Base-by-base conservation (phyloP, 345 rosid species). In the Ricinus communis region DNA sequence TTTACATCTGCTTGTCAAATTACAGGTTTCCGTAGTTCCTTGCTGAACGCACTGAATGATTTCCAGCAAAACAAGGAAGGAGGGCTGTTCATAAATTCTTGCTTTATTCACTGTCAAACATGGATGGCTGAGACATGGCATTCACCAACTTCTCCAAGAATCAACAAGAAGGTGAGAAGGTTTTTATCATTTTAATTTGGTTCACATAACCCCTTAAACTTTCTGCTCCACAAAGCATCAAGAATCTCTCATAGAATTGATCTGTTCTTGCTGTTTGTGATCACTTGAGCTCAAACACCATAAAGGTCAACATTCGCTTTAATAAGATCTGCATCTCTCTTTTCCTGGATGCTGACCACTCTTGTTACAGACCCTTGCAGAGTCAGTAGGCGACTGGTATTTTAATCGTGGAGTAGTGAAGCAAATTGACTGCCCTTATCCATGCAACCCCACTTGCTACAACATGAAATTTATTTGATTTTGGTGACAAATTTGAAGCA, bases 331-430 rank as follows among this genome's bases (percentile, higher is more conserved):
- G 33, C 33, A 5, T 19, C 19, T 50, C 6, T 18, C 41, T 15
- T n/a, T n/a, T 47, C 9, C 47, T 30, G 15, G n/a, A 5, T 28
- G 45, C 31, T 76, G 72, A 30, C 64, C 8, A 10, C 47, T 11
- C 2, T 13, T 65, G 71, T 40, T 71, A 77, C 87, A 94, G 97
- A 90, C 89, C 14, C 90, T 92, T 66, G 97, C 97, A 64, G 91
- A 90, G 63, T 74, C 96, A 1, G 97, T 87, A 31, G 90, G 96
- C 45, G 96, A 91, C 74, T 94, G 97, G 99, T 92, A 85, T 79
- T 91, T 90, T 73, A 74, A 87, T 72, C 77, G 92, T 5, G 53
- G 72, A 71, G 76, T 66, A 22, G 83, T 74, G 77, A 94, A 87
- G 87, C 79, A 73, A 74, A 88, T 90, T 2, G 99, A 94, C 72